Evolutionary conservation across 495 filamentous ascomycete species (phyloP), one percentile per base, ranked within the genome.

Genomic region (Trichoderma erinaceum): DNA sequence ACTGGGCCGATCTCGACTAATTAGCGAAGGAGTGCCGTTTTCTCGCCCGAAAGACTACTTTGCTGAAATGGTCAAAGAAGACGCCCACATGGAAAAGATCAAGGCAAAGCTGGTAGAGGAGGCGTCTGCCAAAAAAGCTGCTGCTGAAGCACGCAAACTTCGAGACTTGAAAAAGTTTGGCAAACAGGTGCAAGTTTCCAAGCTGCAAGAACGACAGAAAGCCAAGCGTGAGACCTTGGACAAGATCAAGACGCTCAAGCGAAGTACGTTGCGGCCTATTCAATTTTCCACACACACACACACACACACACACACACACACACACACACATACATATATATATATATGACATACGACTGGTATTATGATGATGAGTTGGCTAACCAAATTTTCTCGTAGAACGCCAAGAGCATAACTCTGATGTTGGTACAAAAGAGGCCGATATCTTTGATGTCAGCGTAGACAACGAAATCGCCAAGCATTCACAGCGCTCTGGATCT

Each of bases 161-260:
- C 84, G 95, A 68, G 95, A 99, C 79, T 82, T 97, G 71, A 98
- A 97, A 88, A 98, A 97, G 80, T 99, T 98, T 79, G 95, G 95
- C 70, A 99, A 99, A 82, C 91, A 97, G 81, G 95, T 98, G 69
- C 95, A 99, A 84, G 88, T 96, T 70, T 93, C 92, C 69, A 97
- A 97, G 85, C 76, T 94, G 80, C 93, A 97, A 79, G 94, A 98
- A 83, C 79, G 95, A 32, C 86, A 88, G 63, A 96, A 93, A 84
- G 89, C 88, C 78, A 96, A 97, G 88, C 87, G 87, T 73, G 89
- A 95, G 71, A 92, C 89, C 16, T 77, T 98, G 72, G 95, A 97
- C 70, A 97, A 96, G 86, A 96, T 99, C 73, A 91, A 91, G 78
- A 79, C 85, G 27, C 77, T 99, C 75, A 99, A 99, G 86, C 86